These are phyloP conservation scores for Xylona heveae DNA, from an alignment of 495 filamentous ascomycete species.

Conservation along the genomic window DNA sequence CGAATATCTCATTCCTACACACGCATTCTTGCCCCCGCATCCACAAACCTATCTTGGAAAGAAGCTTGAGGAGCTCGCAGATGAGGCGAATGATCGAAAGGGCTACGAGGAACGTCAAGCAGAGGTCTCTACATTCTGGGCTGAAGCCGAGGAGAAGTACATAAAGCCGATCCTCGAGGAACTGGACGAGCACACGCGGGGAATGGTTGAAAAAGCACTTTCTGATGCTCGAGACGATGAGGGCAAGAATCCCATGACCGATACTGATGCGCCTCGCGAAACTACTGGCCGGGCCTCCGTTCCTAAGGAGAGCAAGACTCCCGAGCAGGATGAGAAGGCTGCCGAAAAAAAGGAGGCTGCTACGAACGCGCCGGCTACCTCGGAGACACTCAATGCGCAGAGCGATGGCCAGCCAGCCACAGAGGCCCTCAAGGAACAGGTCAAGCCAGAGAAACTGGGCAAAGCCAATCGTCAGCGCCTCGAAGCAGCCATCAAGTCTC, in stretches of 20 bases:
- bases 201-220: conserved; percentile 17
- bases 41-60: conserved; percentile 66
- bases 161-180: conserved; percentile 49
- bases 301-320: conserved; percentile 15
- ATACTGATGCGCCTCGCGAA: no score
- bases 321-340: conserved; percentile 5
- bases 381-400: background rate
- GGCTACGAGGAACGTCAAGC: conserved; percentile 43
- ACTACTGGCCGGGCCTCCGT: conserved; percentile 20
- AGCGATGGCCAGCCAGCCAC: conserved; percentile 1
- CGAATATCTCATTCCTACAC: conserved; percentile 85
- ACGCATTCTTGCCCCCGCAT: conserved; percentile 80
- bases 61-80: conserved; percentile 48
- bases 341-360: conserved; percentile 5
- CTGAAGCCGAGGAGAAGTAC: conserved; percentile 48
- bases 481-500: conserved; percentile 41
- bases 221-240: no score
- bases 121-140: conserved; percentile 67
- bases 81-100: conserved; percentile 47
- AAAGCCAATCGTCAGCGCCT: conserved; percentile 17
- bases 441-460: conserved; percentile 3
- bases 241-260: no score
- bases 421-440: conserved; percentile 5
- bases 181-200: conserved; percentile 22
- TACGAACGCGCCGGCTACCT: conserved; percentile 1